phyloP scores from a whole-genome alignment of 371 early-diverging fungal species.

The Rhizopus microsporus region DNA sequence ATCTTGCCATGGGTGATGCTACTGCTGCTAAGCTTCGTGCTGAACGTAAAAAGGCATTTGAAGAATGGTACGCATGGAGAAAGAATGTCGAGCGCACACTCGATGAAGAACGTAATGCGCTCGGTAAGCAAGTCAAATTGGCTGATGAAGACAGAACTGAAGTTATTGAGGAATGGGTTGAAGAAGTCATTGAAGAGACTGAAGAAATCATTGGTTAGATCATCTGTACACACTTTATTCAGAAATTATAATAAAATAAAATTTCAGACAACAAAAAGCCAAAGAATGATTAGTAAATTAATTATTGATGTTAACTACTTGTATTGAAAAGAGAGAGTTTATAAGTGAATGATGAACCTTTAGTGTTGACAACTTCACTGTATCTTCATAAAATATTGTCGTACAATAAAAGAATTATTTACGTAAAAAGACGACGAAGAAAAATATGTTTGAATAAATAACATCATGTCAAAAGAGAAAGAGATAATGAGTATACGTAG shows the following conservation, averaged over 20 bases:
- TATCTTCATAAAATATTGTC: too few relatives aligned
- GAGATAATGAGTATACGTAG: too few relatives aligned
- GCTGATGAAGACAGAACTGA: slow-evolving; percentile 61
- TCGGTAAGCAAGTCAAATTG: slow-evolving; percentile 56
- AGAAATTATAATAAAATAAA: background rate
- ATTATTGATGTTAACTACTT: background rate
- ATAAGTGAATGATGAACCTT: too few relatives aligned
- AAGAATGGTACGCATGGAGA: slow-evolving; percentile 84
- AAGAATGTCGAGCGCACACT: slow-evolving; percentile 62
- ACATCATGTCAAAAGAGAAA: too few relatives aligned
- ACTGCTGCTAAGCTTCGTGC: slow-evolving; percentile 71
- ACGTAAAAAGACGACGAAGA: too few relatives aligned
- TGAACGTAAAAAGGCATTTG: slow-evolving; percentile 73
- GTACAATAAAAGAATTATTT: too few relatives aligned
- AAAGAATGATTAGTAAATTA: background rate
- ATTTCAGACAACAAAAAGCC: background rate
- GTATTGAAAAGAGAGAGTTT: too few relatives aligned
- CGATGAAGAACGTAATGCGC: slow-evolving; percentile 58
- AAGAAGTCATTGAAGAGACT: slow-evolving; percentile 67
- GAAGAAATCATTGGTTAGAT: slow-evolving; percentile 46
- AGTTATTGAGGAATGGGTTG: slow-evolving; percentile 84
- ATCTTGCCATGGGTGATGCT: slow-evolving; percentile 71
- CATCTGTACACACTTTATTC: background rate
- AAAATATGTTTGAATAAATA: too few relatives aligned
- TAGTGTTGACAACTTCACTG: too few relatives aligned